A percentile compares a stretch with the other conserved stretches of the same genome.
phyloP scores from a whole-genome alignment of 257 asterid species.

The Lycium barbarum region DNA sequence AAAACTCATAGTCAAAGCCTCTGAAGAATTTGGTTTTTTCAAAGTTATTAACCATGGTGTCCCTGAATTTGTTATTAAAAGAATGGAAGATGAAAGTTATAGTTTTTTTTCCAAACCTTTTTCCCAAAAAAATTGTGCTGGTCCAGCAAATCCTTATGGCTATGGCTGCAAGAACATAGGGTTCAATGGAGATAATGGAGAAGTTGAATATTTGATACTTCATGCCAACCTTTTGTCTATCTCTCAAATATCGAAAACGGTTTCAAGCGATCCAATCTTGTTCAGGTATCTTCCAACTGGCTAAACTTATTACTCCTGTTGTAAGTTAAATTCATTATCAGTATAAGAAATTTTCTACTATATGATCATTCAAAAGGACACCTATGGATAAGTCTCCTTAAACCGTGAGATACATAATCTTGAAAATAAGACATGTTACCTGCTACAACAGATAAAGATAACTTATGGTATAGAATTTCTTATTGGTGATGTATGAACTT shows the following conservation, averaged over 20 bases:
- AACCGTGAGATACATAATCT: neutral
- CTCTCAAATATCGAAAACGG: conserved; percentile 35
- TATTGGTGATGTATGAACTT: neutral
- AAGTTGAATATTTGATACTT: conserved; percentile 75
- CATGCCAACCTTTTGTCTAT: conserved; percentile 51
- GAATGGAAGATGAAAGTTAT: conserved; percentile 61
- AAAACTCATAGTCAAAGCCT: conserved; percentile 62
- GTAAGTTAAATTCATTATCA: neutral
- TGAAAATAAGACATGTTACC: neutral
- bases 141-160: conserved; percentile 70
- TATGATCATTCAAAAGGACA: neutral
- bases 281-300: conserved; percentile 53
- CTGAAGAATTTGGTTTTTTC: conserved; percentile 77
- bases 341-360: neutral
- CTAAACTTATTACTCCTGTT: neutral
- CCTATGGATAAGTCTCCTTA: no score
- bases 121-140: conserved; percentile 59
- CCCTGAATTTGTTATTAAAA: conserved; percentile 49
- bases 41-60: conserved; percentile 82
- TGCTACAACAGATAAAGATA: neutral
- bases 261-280: conserved; percentile 43
- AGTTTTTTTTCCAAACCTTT: conserved; percentile 59
- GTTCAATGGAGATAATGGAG: conserved; percentile 74
- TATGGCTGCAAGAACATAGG: conserved; percentile 82
- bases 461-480: neutral